Evolutionary conservation across 2,329 filamentous ascomycete species (phyloP), one percentile per base, ranked within the genome.

Genomic region (Sarocladiaceae sp.): DNA sequence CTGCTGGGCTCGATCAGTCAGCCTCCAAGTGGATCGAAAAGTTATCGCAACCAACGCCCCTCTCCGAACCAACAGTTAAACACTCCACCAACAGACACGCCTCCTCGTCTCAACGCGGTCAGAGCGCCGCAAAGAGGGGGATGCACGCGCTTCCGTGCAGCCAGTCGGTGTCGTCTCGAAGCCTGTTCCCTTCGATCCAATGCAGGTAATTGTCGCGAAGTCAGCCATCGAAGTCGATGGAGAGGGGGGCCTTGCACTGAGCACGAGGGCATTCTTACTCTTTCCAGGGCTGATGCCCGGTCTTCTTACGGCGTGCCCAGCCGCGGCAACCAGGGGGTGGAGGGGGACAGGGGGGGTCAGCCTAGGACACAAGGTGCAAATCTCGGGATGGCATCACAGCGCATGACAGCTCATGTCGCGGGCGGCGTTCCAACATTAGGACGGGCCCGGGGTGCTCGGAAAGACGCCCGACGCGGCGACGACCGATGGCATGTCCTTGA

Each of bases 121-220:
- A 41, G 23, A 41, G 37, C 37, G 37, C 37, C 37, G 37, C 15
- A 41, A n/a, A 24, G 34, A 16, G 21, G 34, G 19, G 34, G 21
- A 39, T 11, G 34, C 19, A 29, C 13, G 26, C 37, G 13, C 10
- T 6, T 15, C 18, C 37, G 29, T 41, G 37, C 37, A 29, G 19
- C n/a, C 13, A n/a, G 20, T 41, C 23, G 29, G 23, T 16, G 20
- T 10, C n/a, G n/a, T n/a, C n/a, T 41, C 23, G 37, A 41, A 41
- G 37, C 37, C 19, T 29, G 23, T 24, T 15, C n/a, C 37, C 4
- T 27, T 41, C n/a, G 37, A 27, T n/a, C n/a, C n/a, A n/a, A n/a
- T 29, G 23, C n/a, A 18, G n/a, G n/a, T 6, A 5, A 26, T 23
- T 21, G 37, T 27, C 26, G 37, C 37, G 29, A 41, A 41, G 11